Evolutionary conservation across 2,329 filamentous ascomycete genomes (phyloP).

Genomic region (Fusarium acutatum): DNA sequence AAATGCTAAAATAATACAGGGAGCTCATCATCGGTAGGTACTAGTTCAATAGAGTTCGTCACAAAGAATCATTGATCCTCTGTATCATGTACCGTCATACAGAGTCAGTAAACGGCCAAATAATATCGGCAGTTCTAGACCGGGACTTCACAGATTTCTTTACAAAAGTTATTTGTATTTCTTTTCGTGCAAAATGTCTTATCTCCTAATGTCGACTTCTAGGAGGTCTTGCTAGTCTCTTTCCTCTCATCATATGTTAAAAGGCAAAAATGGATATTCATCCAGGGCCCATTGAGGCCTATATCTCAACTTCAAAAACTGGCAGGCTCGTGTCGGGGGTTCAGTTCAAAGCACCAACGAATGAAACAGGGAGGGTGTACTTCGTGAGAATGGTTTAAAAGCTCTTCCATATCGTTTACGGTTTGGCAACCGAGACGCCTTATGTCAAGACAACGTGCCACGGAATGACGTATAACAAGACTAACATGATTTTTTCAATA

Average conservation of each 20-base stretch:
- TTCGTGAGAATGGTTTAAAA: neutral
- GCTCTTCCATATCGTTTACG: neutral
- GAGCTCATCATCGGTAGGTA: neutral
- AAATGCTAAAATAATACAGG: neutral
- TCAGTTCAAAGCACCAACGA: neutral
- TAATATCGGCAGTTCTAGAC: neutral
- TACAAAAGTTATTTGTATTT: neutral
- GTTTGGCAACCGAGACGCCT: neutral
- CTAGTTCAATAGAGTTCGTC: neutral
- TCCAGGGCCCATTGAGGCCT: too few relatives aligned
- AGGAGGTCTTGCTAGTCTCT: neutral
- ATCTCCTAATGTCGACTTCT: neutral
- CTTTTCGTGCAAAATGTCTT: neutral
- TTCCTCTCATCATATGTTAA: neutral
- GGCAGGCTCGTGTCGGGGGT: neutral
- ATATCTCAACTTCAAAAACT: too few relatives aligned
- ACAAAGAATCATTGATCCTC: neutral
- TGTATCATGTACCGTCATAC: neutral
- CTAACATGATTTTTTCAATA: neutral
- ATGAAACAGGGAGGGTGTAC: neutral
- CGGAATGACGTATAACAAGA: neutral
- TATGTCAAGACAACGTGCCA: rapidly evolving
- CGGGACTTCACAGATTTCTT: neutral
- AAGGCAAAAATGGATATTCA: too few relatives aligned
- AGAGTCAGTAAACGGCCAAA: neutral